Evolutionary conservation across 768 basidiomycete species (phyloP).

Genomic region (Boletus barrowsii): DNA sequence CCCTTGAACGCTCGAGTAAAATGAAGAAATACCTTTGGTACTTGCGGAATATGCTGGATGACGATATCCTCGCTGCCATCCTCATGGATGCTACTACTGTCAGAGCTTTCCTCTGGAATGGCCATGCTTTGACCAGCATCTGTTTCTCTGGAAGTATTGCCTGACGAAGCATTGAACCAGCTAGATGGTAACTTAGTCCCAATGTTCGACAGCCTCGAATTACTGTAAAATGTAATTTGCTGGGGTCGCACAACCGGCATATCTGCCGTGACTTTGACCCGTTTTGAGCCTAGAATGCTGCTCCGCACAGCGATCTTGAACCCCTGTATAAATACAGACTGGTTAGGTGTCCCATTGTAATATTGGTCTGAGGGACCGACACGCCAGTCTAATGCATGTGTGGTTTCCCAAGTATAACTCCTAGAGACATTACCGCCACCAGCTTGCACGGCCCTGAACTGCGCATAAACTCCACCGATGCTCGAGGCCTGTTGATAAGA

Average conservation of each 20-base stretch:
- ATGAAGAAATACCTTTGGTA: background rate
- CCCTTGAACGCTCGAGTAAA: background rate
- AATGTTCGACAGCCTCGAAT: background rate
- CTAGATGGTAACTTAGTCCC: background rate
- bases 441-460: background rate
- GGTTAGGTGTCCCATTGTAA: background rate
- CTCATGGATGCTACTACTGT: too few relatives aligned
- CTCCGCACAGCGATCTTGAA: background rate
- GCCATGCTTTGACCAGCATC: background rate
- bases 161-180: background rate
- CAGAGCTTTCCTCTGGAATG: background rate
- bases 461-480: background rate
- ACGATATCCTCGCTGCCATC: background rate
- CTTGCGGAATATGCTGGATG: background rate
- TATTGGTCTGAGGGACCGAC: background rate
- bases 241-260: background rate
- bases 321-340: background rate
- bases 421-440: background rate
- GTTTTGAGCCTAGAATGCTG: background rate
- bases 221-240: background rate
- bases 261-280: background rate
- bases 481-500: background rate
- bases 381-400: background rate
- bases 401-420: background rate
- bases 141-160: background rate